A percentile compares a stretch with the other conserved stretches of the same genome.
phyloP scores from a whole-genome alignment of 2,329 filamentous ascomycete genomes.

The Hortaea sp. region DNA sequence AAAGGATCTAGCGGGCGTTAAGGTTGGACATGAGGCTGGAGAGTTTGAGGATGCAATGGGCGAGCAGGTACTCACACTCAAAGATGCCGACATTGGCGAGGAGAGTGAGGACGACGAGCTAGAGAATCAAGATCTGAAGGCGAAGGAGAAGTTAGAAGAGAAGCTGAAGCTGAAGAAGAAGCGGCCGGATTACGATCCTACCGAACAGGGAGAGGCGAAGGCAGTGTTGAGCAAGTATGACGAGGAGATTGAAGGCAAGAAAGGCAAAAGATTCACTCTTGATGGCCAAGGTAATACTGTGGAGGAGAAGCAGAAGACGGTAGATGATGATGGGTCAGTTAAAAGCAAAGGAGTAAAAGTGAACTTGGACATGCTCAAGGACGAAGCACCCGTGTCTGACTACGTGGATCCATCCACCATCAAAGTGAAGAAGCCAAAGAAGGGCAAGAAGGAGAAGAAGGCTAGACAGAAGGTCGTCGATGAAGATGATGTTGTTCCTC shows the following conservation, averaged over 20 bases:
- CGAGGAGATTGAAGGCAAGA: slow-evolving; percentile 87
- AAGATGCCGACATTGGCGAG: slow-evolving; percentile 76
- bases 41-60: slow-evolving; percentile 65
- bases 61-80: slow-evolving; percentile 88
- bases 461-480: slow-evolving; percentile 60
- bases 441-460: slow-evolving; percentile 55
- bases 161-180: slow-evolving; percentile 82
- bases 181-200: slow-evolving; percentile 78
- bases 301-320: slow-evolving; percentile 45
- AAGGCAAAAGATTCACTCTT: slow-evolving; percentile 75
- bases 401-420: slow-evolving; percentile 79
- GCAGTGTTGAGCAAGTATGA: slow-evolving; percentile 84
- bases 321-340: slow-evolving; percentile 39
- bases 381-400: slow-evolving; percentile 65
- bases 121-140: slow-evolving; percentile 63
- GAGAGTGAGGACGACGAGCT: slow-evolving; percentile 80
- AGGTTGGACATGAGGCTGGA: slow-evolving; percentile 77
- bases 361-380: slow-evolving; percentile 61
- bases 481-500: slow-evolving; percentile 44
- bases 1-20: slow-evolving; percentile 79
- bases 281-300: slow-evolving; percentile 64
- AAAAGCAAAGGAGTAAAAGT: slow-evolving; percentile 59
- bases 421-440: slow-evolving; percentile 92
- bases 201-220: slow-evolving; percentile 55
- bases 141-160: slow-evolving; percentile 63